These are phyloP conservation scores for Santalum album DNA, from an alignment of 164 flowering plant genomes.

Conservation along the genomic window DNA sequence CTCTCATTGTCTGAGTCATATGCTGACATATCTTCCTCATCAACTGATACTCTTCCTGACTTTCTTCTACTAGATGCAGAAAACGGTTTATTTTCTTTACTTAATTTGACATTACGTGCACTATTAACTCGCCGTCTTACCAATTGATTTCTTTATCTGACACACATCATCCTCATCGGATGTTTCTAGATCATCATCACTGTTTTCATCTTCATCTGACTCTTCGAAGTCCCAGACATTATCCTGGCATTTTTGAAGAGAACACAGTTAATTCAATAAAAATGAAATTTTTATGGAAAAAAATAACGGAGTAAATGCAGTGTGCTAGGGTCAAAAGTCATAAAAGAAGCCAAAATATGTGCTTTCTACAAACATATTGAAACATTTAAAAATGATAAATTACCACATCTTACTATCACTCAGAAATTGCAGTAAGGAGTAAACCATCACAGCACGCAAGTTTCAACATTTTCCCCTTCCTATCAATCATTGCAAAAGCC, in stretches of 20 bases:
- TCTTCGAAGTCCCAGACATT: conserved; percentile 65
- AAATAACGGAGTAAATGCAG: too few relatives aligned
- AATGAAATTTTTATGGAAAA: too few relatives aligned
- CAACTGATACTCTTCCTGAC: conserved; percentile 43
- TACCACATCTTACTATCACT: too few relatives aligned
- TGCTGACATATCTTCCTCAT: conserved; percentile 61
- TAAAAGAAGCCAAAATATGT: too few relatives aligned
- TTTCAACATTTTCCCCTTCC: too few relatives aligned
- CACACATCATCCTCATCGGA: conserved; percentile 65
- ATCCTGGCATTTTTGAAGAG: conserved; percentile 31
- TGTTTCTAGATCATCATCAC: conserved; percentile 57
- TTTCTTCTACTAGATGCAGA: conserved; percentile 33
- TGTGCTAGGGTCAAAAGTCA: too few relatives aligned
- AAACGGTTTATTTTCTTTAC: conserved; percentile 37
- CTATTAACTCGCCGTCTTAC: conserved; percentile 32
- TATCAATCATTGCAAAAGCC: too few relatives aligned
- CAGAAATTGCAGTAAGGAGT: too few relatives aligned
- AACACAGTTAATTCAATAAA: too few relatives aligned
- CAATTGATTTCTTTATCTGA: conserved; percentile 36
- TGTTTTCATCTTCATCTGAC: conserved; percentile 58
- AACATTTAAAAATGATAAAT: too few relatives aligned
- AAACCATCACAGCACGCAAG: too few relatives aligned
- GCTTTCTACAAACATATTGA: too few relatives aligned
- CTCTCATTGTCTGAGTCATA: conserved; percentile 59
- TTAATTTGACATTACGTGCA: conserved; percentile 34